Evolutionary conservation across 2,329 filamentous ascomycete species (phyloP).

Genomic region (Aphanoascus verrucosus): DNA sequence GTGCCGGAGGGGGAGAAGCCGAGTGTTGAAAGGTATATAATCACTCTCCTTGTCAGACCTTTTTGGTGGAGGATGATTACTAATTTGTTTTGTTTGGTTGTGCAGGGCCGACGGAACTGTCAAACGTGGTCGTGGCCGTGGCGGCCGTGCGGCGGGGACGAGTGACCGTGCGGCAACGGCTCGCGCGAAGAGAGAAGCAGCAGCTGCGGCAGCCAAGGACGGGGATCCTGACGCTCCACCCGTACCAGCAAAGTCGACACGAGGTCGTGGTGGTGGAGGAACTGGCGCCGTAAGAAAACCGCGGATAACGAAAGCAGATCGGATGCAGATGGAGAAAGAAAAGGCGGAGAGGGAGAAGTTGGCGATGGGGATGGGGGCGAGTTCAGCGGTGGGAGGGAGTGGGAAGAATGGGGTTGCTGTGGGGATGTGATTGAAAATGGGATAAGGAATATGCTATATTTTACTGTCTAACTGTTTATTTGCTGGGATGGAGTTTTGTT

Average conservation of each 20-base stretch:
- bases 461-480: no score
- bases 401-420: constrained; percentile 6
- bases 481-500: background rate
- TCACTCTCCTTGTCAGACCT: background rate
- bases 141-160: constrained; percentile 32
- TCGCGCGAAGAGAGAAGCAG: background rate
- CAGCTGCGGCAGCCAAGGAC: background rate
- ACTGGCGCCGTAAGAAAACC: constrained; percentile 13
- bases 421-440: no score
- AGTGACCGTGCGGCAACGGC: constrained; percentile 8
- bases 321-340: constrained; percentile 15
- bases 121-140: constrained; percentile 49
- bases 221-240: background rate
- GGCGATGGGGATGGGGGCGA: constrained; percentile 15
- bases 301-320: constrained; percentile 16
- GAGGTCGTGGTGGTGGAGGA: background rate
- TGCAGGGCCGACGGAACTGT: constrained; percentile 61
- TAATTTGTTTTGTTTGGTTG: constrained; percentile 12
- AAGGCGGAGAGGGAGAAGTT: constrained; percentile 16
- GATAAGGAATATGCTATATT: no score
- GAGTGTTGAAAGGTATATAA: constrained; percentile 47
- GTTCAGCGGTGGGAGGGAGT: constrained; percentile 13
- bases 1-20: constrained; percentile 77
- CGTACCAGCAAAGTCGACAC: background rate
- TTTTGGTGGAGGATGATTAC: no score